Base-by-base conservation (phyloP, 177 flowering plant species). In the Telopea speciosissima region DNA sequence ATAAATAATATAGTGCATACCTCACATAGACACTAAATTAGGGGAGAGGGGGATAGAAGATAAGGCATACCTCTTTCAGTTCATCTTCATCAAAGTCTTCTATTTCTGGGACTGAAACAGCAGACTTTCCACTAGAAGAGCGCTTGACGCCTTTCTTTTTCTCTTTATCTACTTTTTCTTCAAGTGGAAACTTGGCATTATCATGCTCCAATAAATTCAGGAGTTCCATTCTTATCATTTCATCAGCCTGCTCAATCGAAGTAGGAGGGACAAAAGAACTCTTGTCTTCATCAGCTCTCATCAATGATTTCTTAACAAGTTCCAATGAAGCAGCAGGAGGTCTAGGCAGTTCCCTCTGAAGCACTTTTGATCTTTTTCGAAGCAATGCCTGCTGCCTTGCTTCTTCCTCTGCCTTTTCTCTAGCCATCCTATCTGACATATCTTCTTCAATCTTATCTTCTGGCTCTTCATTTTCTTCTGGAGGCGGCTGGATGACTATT, bases 251-350 rank as follows among this genome's bases (percentile, higher is more conserved):
- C 87, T 95, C 98, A 82, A 91, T 81, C 24, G 72, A 52, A 52
- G 96, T 95, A 68, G 98, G 94, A 62, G 98, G 98, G 59, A 87
- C 98, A 84, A 95, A 87, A 60, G 99, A 90, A 74, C 96, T 95
- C 78, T 91, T 91, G 72, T 90, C 99, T 77, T 85, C 99, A 76
- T 90, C 92, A 44, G 92, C 75, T 74, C 82, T 87, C 65, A 84
- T 69, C 85, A 96, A 79, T 8, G 97, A 90, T 67, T 81, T 81
- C 72, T 79, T 91, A 68, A 95, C 86, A 33, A 91, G 84, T n/a
- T 89, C 97, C 79, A 95, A 45, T 26, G 99, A 87, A 75, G 88
- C 87, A 78, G 80, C 73, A 68, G 99, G 95, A 70, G 99, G 99
- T 72, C 99, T 81, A 76, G 98, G 99, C 9, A 95, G 88, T 80